phyloP scores from a whole-genome alignment of 208 protist genomes.

The Vickermania spadyakhi region DNA sequence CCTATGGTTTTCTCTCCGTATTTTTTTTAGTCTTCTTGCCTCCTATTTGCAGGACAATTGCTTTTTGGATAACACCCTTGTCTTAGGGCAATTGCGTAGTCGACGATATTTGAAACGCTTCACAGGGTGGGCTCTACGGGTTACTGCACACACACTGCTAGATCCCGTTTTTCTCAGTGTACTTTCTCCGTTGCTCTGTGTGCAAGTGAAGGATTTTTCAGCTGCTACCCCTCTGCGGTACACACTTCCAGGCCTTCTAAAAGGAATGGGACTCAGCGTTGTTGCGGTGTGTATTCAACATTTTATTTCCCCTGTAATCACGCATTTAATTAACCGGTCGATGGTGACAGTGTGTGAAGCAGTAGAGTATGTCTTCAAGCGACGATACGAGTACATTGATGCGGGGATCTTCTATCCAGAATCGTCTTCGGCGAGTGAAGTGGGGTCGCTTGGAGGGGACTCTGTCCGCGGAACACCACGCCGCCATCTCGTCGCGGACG shows the following conservation, averaged over 20 bases:
- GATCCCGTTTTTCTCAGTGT: constrained; percentile 58
- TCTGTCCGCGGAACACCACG: background rate
- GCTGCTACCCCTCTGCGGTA: too few relatives aligned
- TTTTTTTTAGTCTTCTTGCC: too few relatives aligned
- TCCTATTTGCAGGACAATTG: too few relatives aligned
- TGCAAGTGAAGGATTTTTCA: constrained; percentile 1
- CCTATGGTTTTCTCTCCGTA: too few relatives aligned
- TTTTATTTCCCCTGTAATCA: constrained; percentile 38
- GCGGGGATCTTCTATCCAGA: constrained; percentile 10
- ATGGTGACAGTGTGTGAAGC: constrained; percentile 54
- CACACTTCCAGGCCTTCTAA: background rate
- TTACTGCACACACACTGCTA: constrained; percentile 47
- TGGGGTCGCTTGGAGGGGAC: constrained; percentile 6
- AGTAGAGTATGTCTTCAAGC: constrained; percentile 62
- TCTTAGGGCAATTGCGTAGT: constrained; percentile 63
- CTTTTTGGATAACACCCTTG: constrained; percentile 64
- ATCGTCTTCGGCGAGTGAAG: background rate
- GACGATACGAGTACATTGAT: constrained; percentile 34
- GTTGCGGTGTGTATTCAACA: constrained; percentile 30
- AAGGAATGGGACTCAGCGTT: constrained; percentile 9
- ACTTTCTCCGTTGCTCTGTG: constrained; percentile 36
- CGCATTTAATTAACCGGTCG: constrained; percentile 45
- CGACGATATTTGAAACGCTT: constrained; percentile 26
- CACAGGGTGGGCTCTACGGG: constrained; percentile 45
- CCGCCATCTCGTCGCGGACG: background rate